phyloP scores from a whole-genome alignment of 441 rosid species.

The Euphorbia corollata region DNA sequence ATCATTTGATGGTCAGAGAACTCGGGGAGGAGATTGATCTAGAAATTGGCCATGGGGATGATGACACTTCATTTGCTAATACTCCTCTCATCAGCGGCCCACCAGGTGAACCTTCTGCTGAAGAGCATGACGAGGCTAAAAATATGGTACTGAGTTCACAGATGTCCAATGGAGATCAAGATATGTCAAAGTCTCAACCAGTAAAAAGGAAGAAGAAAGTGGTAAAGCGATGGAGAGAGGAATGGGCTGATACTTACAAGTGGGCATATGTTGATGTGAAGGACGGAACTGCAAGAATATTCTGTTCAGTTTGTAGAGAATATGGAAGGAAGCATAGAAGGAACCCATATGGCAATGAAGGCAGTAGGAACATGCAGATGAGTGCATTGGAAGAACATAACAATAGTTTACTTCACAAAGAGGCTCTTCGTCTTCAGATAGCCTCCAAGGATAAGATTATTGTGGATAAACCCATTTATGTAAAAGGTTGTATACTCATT shows the following conservation, averaged over 20 bases:
- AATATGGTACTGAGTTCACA: slow-evolving; percentile 70
- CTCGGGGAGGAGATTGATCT: slow-evolving; percentile 96
- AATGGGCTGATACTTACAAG: slow-evolving; percentile 99
- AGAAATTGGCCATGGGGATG: slow-evolving; percentile 93
- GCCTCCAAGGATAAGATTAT: slow-evolving; percentile 93
- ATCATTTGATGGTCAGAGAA: slow-evolving; percentile 84
- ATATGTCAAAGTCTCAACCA: slow-evolving; percentile 56
- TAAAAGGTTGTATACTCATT: slow-evolving; percentile 57
- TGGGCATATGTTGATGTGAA: slow-evolving; percentile 98
- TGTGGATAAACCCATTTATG: slow-evolving; percentile 80
- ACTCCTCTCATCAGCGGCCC: slow-evolving; percentile 62
- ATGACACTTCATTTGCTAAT: slow-evolving; percentile 72
- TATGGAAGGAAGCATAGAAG: slow-evolving; percentile 96
- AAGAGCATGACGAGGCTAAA: slow-evolving; percentile 80
- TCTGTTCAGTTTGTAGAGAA: slow-evolving; percentile 93
- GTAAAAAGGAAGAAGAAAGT: slow-evolving; percentile 92
- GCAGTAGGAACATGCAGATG: slow-evolving; percentile 99
- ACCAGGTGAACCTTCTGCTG: slow-evolving; percentile 63
- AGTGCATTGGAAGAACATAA: slow-evolving; percentile 98
- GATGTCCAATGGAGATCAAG: slow-evolving; percentile 58
- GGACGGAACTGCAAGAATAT: slow-evolving; percentile 95
- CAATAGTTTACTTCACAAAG: slow-evolving; percentile 97
- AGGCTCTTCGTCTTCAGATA: slow-evolving; percentile 93
- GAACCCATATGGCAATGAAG: slow-evolving; percentile 98
- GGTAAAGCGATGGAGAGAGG: slow-evolving; percentile 99